These are phyloP conservation scores for Daldinia childiae DNA, from an alignment of 495 filamentous ascomycete genomes.

Conservation along the genomic window DNA sequence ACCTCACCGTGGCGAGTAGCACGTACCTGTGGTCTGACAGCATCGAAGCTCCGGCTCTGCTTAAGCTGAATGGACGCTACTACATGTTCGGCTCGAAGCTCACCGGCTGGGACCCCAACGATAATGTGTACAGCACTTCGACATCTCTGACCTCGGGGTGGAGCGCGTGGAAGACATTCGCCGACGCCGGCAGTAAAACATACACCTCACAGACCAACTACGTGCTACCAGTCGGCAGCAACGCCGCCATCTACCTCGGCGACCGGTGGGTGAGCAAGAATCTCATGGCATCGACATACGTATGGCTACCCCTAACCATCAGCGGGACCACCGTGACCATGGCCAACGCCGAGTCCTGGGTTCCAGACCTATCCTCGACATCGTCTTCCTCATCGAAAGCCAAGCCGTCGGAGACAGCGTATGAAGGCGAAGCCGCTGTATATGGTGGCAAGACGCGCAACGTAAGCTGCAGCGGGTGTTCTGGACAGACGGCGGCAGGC, in stretches of 20 bases:
- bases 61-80: conserved; percentile 51
- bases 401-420: conserved; percentile 58
- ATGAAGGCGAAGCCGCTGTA: conserved; percentile 58
- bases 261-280: conserved; percentile 70
- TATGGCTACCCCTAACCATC: conserved; percentile 72
- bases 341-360: conserved; percentile 64
- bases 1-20: conserved; percentile 57
- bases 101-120: conserved; percentile 65
- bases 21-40: conserved; percentile 60
- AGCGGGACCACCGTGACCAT: conserved; percentile 62
- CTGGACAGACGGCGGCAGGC: conserved; percentile 56
- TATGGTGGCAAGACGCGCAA: conserved; percentile 47
- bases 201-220: conserved; percentile 64
- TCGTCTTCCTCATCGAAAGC: conserved; percentile 49
- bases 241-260: conserved; percentile 68
- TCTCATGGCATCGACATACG: conserved; percentile 68
- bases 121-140: conserved; percentile 62
- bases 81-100: conserved; percentile 54
- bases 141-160: conserved; percentile 59
- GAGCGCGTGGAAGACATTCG: conserved; percentile 68
- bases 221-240: conserved; percentile 55
- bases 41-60: conserved; percentile 56
- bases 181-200: conserved; percentile 60
- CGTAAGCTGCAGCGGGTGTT: conserved; percentile 60
- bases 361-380: conserved; percentile 44